Conservation (phyloP, 257 asterid genomes). For the Solanum ossicruentum region DNA sequence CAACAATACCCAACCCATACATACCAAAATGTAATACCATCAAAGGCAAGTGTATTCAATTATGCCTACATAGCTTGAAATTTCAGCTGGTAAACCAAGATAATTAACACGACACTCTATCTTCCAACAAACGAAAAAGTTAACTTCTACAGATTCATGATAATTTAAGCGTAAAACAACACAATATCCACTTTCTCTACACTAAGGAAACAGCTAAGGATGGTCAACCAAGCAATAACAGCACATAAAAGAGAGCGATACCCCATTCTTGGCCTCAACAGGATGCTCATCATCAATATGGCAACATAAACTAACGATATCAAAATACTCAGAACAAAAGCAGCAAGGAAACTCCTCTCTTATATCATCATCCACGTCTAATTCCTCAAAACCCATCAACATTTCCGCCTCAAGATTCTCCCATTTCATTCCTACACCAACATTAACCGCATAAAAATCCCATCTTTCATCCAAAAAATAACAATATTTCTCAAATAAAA, state of each 20-base stretch:
- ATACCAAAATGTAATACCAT: background rate
- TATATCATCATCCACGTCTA: constrained; percentile 55
- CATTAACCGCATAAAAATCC: constrained; percentile 2
- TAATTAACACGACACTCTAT: background rate
- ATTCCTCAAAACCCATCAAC: constrained; percentile 78
- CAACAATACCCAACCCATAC: background rate
- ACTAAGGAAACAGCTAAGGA: background rate
- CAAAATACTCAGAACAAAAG: constrained; percentile 67
- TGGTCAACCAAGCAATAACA: background rate
- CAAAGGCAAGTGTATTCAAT: background rate
- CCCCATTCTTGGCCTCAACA: constrained; percentile 72
- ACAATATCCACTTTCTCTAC: background rate
- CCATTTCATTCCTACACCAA: constrained; percentile 41
- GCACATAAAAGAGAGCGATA: constrained; percentile 1
- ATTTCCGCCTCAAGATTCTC: constrained; percentile 58
- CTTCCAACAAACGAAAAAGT: background rate
- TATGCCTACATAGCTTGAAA: background rate
- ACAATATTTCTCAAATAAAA: background rate
- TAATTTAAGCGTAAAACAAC: background rate
- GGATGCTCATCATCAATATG: constrained; percentile 91
- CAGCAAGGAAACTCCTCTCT: constrained; percentile 77
- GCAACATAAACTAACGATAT: constrained; percentile 73
- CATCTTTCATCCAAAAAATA: background rate
- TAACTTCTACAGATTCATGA: background rate
- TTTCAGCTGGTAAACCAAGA: background rate